Conservation (phyloP, 1,139 yeast species). For the Candida labiduridarum region DNA sequence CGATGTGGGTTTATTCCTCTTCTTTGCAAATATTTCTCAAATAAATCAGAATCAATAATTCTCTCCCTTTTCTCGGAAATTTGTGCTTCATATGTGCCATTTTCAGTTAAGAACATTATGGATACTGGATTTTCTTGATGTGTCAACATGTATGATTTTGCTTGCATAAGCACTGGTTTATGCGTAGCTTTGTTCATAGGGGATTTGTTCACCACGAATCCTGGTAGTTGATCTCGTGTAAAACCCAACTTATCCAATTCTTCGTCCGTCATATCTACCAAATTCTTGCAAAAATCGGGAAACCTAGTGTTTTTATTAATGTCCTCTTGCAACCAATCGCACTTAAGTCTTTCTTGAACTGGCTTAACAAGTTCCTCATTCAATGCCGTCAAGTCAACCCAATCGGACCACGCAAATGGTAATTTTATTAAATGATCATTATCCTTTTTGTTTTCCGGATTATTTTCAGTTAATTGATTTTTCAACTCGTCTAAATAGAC, state of each 20-base stretch:
- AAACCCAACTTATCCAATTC: slow-evolving; percentile 16
- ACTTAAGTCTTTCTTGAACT: slow-evolving; percentile 36
- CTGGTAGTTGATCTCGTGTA: slow-evolving; percentile 32
- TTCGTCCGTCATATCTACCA: slow-evolving; percentile 17
- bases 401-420: slow-evolving; percentile 43
- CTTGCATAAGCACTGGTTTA: slow-evolving; percentile 37
- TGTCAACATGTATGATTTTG: slow-evolving; percentile 48
- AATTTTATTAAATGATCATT: slow-evolving; percentile 23
- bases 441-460: slow-evolving; percentile 20
- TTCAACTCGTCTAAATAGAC: slow-evolving; percentile 25
- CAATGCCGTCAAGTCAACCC: slow-evolving; percentile 32
- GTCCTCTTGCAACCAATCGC: slow-evolving; percentile 29
- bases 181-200: slow-evolving; percentile 34
- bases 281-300: slow-evolving; percentile 22
- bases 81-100: slow-evolving; percentile 34
- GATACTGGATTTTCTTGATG: slow-evolving; percentile 37
- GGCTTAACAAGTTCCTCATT: slow-evolving; percentile 45
- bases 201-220: slow-evolving; percentile 42
- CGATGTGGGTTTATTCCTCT: slow-evolving; percentile 21
- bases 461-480: slow-evolving; percentile 17
- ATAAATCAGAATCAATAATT: slow-evolving; percentile 28
- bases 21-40: slow-evolving; percentile 25
- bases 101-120: slow-evolving; percentile 26
- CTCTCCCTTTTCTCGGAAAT: slow-evolving; percentile 18
- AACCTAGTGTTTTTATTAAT: slow-evolving; percentile 28